Percentiles rank a stretch among this genome's conserved stretches.
Conservation (phyloP, 176 grass and related monocot genomes). For the Ensete glaucum region DNA sequence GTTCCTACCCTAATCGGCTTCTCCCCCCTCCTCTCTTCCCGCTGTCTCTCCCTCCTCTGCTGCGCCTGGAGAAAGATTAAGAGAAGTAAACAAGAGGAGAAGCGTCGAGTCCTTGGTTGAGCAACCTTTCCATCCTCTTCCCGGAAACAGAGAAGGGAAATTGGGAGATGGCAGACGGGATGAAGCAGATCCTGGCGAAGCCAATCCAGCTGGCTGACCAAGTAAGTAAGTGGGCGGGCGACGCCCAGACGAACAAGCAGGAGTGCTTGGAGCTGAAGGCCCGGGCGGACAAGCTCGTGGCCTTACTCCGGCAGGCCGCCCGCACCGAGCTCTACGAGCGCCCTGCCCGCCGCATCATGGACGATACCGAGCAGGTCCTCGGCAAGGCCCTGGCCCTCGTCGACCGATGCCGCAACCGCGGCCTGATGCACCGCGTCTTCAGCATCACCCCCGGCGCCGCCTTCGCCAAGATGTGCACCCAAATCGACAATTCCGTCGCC, state of each 20-base stretch:
- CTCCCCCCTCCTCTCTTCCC: no score
- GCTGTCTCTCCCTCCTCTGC: no score
- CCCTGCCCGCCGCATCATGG: not conserved
- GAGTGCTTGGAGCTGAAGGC: constrained; percentile 10
- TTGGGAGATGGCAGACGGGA: not conserved
- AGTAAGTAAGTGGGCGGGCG: constrained; percentile 5
- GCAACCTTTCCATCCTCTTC: no score
- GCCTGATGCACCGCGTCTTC: not conserved
- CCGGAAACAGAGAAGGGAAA: no score
- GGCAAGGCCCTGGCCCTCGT: not conserved
- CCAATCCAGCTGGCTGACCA: constrained; percentile 11
- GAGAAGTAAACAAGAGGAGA: not conserved
- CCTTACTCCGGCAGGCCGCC: constrained; percentile 9
- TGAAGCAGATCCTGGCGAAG: constrained; percentile 10
- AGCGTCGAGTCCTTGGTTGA: no score
- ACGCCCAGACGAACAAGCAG: not conserved
- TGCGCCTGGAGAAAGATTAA: no score
- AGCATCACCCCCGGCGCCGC: not conserved
- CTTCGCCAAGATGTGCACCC: not conserved
- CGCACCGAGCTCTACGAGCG: constrained; percentile 12
- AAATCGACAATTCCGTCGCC: not conserved
- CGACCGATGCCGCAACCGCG: not conserved
- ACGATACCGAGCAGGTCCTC: constrained; percentile 1
- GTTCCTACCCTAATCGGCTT: no score
- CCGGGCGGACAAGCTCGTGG: not conserved